Evolutionary conservation across 805 yeast species (phyloP).

Genomic region (Hanseniaspora vineae): DNA sequence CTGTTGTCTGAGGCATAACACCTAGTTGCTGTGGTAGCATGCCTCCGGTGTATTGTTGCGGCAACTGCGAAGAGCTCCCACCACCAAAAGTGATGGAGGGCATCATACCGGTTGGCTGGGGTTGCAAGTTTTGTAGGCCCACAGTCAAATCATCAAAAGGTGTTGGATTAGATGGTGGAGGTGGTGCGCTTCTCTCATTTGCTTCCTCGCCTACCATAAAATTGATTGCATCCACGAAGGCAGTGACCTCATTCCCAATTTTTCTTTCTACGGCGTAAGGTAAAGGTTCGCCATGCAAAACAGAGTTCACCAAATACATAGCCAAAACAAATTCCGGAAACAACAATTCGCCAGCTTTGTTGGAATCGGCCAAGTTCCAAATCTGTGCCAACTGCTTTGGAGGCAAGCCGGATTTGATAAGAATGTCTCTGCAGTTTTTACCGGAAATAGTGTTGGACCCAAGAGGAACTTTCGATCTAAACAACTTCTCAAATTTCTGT

Average conservation of each 20-base stretch:
- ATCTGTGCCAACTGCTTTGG: constrained; percentile 70
- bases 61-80: constrained; percentile 9
- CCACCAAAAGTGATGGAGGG: constrained; percentile 25
- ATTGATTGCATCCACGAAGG: constrained; percentile 81
- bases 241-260: constrained; percentile 70
- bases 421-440: constrained; percentile 62
- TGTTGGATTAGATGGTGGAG: constrained; percentile 15
- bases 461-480: constrained; percentile 59
- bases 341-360: constrained; percentile 67
- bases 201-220: constrained; percentile 54
- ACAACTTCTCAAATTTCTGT: constrained; percentile 71
- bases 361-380: constrained; percentile 87
- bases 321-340: constrained; percentile 94
- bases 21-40: constrained; percentile 24
- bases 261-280: constrained; percentile 62
- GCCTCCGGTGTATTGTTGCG: constrained; percentile 24
- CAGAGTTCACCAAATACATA: constrained; percentile 71
- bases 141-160: constrained; percentile 28
- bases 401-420: constrained; percentile 65
- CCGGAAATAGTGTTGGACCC: constrained; percentile 44
- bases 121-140: constrained; percentile 18
- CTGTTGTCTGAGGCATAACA: constrained; percentile 15
- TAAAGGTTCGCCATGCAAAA: constrained; percentile 63
- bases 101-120: constrained; percentile 28
- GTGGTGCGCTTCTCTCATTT: constrained; percentile 7